These are phyloP conservation scores for Omphalotus guepiniiformis DNA, from an alignment of 768 basidiomycete species.

Conservation along the genomic window DNA sequence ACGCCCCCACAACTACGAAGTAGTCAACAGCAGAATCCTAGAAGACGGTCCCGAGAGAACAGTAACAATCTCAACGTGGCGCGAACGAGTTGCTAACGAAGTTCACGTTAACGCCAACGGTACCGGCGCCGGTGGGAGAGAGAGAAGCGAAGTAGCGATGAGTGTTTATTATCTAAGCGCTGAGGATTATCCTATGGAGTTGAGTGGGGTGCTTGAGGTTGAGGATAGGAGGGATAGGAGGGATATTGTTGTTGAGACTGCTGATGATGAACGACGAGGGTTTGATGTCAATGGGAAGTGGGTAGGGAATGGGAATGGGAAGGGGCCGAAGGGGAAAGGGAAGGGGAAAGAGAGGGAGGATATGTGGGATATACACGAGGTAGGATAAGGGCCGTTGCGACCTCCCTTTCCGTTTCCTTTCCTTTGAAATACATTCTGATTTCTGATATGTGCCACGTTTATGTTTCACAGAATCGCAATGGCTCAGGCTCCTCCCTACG, in stretches of 20 bases:
- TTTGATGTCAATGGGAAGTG: no score
- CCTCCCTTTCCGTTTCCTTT: no score
- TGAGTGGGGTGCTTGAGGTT: background rate
- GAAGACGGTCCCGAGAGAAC: constrained; percentile 49
- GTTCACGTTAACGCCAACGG: no score
- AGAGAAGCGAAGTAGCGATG: constrained; percentile 9
- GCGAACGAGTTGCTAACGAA: constrained; percentile 39
- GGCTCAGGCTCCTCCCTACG: background rate
- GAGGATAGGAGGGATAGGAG: background rate
- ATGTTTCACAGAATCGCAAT: no score
- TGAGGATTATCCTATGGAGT: constrained; percentile 19
- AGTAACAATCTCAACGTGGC: constrained; percentile 53
- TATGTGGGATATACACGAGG: constrained; percentile 2
- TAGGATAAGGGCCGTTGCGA: background rate
- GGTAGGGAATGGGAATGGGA: no score
- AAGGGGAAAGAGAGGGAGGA: constrained; percentile 1
- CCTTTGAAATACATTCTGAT: no score
- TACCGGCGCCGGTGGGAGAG: no score
- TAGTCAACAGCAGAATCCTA: constrained; percentile 36
- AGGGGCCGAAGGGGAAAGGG: no score
- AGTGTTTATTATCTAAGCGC: constrained; percentile 8
- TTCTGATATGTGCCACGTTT: no score
- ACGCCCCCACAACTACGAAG: constrained; percentile 35
- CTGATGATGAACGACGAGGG: no score
- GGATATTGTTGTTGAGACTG: no score